Evolutionary conservation across 2,329 filamentous ascomycete species (phyloP).

Genomic region (Myriosclerotinia duriaeana): DNA sequence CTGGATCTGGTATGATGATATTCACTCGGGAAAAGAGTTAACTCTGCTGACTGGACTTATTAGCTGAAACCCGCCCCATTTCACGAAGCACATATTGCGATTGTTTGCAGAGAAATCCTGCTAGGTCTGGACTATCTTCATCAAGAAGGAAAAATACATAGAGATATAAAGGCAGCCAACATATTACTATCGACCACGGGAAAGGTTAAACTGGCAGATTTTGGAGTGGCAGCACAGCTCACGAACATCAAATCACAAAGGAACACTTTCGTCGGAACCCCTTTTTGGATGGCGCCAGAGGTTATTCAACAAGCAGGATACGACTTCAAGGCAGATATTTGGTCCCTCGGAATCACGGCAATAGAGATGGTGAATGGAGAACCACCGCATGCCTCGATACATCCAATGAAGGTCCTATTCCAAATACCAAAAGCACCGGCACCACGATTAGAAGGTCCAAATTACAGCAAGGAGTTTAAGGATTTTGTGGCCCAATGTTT

Average conservation of each 20-base stretch:
- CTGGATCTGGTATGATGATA: conserved; percentile 73
- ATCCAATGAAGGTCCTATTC: conserved; percentile 93
- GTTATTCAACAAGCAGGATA: conserved; percentile 84
- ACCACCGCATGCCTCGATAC: conserved; percentile 79
- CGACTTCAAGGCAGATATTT: conserved; percentile 90
- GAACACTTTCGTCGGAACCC: conserved; percentile 96
- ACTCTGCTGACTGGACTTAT: conserved; percentile 42
- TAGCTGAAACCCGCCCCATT: conserved; percentile 89
- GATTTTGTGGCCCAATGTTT: conserved; percentile 90
- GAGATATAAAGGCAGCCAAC: conserved; percentile 96
- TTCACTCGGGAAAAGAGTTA: background rate
- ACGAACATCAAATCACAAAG: conserved; percentile 97
- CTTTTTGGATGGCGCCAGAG: conserved; percentile 96
- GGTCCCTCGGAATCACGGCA: conserved; percentile 88
- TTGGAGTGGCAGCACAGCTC: conserved; percentile 93
- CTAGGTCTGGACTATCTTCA: conserved; percentile 91
- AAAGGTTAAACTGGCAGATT: conserved; percentile 94
- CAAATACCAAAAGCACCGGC: conserved; percentile 86
- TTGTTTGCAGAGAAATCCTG: conserved; percentile 89
- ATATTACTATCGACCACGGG: conserved; percentile 87
- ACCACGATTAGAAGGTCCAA: conserved; percentile 74
- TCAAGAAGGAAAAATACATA: conserved; percentile 89
- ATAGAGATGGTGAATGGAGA: conserved; percentile 88
- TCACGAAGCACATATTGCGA: conserved; percentile 85
- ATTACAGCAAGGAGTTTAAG: conserved; percentile 87